Evolutionary conservation across 805 yeast genomes (phyloP).

Genomic region (Kodamaea kakaduensis): DNA sequence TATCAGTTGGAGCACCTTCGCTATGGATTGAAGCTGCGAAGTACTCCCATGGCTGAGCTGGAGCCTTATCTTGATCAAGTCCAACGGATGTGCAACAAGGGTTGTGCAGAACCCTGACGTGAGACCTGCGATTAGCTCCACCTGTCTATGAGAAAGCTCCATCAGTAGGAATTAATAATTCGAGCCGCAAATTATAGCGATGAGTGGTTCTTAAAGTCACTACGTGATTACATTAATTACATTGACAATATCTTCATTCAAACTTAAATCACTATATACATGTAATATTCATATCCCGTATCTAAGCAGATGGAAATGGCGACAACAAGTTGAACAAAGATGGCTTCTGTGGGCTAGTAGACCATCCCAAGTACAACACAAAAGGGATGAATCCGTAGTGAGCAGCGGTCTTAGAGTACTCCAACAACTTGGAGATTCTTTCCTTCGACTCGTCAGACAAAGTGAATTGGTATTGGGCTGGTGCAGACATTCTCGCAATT

Average conservation of each 20-base stretch:
- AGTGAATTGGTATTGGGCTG: slow-evolving; percentile 25
- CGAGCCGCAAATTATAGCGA: no score
- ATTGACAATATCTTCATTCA: not conserved
- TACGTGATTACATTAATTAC: not conserved
- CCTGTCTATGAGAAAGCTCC: slow-evolving; percentile 18
- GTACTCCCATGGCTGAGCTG: slow-evolving; percentile 47
- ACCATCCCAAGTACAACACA: slow-evolving; percentile 75
- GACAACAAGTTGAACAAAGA: slow-evolving; percentile 70
- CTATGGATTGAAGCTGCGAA: slow-evolving; percentile 5
- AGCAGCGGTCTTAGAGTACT: slow-evolving; percentile 77
- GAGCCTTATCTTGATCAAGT: slow-evolving; percentile 74
- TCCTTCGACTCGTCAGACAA: slow-evolving; percentile 59
- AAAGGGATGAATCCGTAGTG: slow-evolving; percentile 98
- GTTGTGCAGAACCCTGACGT: slow-evolving; percentile 82
- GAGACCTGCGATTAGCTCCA: slow-evolving; percentile 68
- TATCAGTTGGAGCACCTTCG: slow-evolving; percentile 2
- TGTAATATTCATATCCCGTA: slow-evolving; percentile 5
- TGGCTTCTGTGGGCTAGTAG: slow-evolving; percentile 78
- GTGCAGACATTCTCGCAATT: slow-evolving; percentile 11
- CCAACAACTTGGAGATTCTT: slow-evolving; percentile 79
- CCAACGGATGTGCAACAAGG: slow-evolving; percentile 81
- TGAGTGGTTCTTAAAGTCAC: no score
- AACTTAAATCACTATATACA: slow-evolving; percentile 9
- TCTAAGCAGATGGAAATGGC: slow-evolving; percentile 73
- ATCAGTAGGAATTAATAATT: slow-evolving; percentile 1